A percentile compares a stretch with the other conserved stretches of the same genome.
phyloP scores from a whole-genome alignment of 805 yeast genomes.

The Wickerhamomyces xylosicus region DNA sequence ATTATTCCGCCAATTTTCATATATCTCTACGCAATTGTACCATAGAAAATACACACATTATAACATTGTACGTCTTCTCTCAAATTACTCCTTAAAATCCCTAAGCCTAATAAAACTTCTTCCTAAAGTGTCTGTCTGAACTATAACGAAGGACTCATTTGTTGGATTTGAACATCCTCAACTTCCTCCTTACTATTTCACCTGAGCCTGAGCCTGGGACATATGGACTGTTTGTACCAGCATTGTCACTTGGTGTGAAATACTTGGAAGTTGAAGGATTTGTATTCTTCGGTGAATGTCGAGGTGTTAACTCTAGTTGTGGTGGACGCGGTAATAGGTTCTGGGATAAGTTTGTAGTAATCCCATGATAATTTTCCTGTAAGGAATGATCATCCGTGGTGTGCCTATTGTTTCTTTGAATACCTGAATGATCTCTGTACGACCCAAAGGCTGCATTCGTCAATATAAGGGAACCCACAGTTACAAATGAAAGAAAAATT shows the following conservation, averaged over 20 bases:
- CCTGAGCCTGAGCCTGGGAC: not conserved
- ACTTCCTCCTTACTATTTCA: not conserved
- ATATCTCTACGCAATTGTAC: no score
- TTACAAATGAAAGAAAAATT: slow-evolving; percentile 31
- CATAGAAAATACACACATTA: no score
- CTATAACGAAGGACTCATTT: not conserved
- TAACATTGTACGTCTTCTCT: no score
- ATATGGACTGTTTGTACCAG: not conserved
- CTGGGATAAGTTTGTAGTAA: not conserved
- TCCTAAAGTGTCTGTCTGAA: no score
- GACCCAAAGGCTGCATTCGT: slow-evolving; percentile 42
- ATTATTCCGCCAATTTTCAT: no score
- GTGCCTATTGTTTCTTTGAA: not conserved
- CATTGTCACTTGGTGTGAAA: not conserved
- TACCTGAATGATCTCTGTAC: slow-evolving; percentile 20
- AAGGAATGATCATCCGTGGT: no score
- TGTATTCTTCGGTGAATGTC: slow-evolving; percentile 4
- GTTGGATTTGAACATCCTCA: not conserved
- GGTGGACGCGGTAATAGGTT: slow-evolving; percentile 3
- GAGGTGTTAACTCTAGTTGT: slow-evolving; percentile 1
- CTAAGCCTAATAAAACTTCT: no score
- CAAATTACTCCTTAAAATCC: no score
- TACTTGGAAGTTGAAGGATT: not conserved
- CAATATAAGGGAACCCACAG: slow-evolving; percentile 41
- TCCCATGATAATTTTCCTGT: not conserved